These are phyloP conservation scores for Chaetothyriales sp. DNA, from an alignment of 2,329 filamentous ascomycete species.

Conservation along the genomic window DNA sequence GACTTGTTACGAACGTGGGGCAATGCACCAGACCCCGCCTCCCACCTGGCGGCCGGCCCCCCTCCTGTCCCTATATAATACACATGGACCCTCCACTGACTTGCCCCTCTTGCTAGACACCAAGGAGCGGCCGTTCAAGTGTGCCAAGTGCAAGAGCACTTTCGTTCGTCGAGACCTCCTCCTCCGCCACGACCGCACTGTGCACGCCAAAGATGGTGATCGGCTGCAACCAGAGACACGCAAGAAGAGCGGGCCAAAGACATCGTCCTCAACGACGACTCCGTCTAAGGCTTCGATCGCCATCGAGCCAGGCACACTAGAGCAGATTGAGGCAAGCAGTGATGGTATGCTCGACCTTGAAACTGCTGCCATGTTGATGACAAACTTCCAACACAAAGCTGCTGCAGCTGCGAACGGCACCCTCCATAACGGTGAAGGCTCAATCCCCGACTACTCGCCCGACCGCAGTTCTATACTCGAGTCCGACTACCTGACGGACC, in stretches of 20 bases:
- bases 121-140: slow-evolving; percentile 97
- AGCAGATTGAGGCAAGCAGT: slow-evolving; percentile 81
- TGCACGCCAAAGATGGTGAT: slow-evolving; percentile 94
- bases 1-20: slow-evolving; percentile 13
- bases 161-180: slow-evolving; percentile 95
- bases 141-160: slow-evolving; percentile 92
- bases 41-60: slow-evolving; percentile 1
- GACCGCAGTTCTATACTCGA: slow-evolving; percentile 60
- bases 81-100: slow-evolving; percentile 7
- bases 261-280: slow-evolving; percentile 32
- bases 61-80: slow-evolving; percentile 1
- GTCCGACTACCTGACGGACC: slow-evolving; percentile 59
- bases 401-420: slow-evolving; percentile 48
- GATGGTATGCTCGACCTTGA: slow-evolving; percentile 92
- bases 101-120: slow-evolving; percentile 50
- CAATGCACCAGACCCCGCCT: slow-evolving; percentile 11
- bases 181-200: slow-evolving; percentile 90
- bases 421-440: slow-evolving; percentile 31
- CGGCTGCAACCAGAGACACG: slow-evolving; percentile 51
- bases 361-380: slow-evolving; percentile 95
- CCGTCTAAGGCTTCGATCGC: slow-evolving; percentile 65
- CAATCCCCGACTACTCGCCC: slow-evolving; percentile 54
- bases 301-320: slow-evolving; percentile 71
- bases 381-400: slow-evolving; percentile 92
- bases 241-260: slow-evolving; percentile 42